phyloP scores from a whole-genome alignment of 2,329 filamentous ascomycete genomes.

The Diplodia corticola region DNA sequence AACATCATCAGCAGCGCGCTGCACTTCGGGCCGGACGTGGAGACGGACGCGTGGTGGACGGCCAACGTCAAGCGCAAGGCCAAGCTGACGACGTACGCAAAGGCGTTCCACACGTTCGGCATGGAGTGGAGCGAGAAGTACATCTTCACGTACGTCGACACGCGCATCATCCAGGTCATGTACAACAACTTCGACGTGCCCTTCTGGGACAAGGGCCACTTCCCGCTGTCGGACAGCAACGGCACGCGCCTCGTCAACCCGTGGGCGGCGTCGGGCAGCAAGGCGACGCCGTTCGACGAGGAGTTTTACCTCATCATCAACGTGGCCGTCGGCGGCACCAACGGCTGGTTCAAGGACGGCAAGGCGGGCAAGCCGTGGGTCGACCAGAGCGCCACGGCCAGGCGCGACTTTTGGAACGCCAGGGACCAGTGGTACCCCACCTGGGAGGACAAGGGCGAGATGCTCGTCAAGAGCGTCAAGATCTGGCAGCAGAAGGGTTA shows the following conservation, averaged over 20 bases:
- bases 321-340: constrained; percentile 73
- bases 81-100: constrained; percentile 71
- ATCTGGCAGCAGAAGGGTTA: constrained; percentile 53
- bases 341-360: constrained; percentile 81
- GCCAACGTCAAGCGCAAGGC: constrained; percentile 76
- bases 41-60: constrained; percentile 78
- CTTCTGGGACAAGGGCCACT: constrained; percentile 68
- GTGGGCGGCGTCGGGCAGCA: constrained; percentile 62
- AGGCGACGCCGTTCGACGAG: constrained; percentile 72
- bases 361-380: constrained; percentile 76
- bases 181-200: constrained; percentile 71
- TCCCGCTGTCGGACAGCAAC: constrained; percentile 64
- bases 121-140: constrained; percentile 88
- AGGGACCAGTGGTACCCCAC: constrained; percentile 67
- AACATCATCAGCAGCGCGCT: constrained; percentile 77
- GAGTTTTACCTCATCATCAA: constrained; percentile 76
- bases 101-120: constrained; percentile 73
- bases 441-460: constrained; percentile 63
- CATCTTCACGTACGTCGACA: constrained; percentile 83
- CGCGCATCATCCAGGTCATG: constrained; percentile 73
- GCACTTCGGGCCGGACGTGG: constrained; percentile 75
- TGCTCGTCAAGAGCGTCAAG: constrained; percentile 69
- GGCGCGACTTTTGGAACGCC: constrained; percentile 74
- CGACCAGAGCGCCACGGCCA: constrained; percentile 65
- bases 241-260: constrained; percentile 64